Percentiles rank a stretch among this genome's conserved stretches.
These are phyloP conservation scores for Pisolithus marmoratus DNA, from an alignment of 768 basidiomycete species.

Conservation along the genomic window DNA sequence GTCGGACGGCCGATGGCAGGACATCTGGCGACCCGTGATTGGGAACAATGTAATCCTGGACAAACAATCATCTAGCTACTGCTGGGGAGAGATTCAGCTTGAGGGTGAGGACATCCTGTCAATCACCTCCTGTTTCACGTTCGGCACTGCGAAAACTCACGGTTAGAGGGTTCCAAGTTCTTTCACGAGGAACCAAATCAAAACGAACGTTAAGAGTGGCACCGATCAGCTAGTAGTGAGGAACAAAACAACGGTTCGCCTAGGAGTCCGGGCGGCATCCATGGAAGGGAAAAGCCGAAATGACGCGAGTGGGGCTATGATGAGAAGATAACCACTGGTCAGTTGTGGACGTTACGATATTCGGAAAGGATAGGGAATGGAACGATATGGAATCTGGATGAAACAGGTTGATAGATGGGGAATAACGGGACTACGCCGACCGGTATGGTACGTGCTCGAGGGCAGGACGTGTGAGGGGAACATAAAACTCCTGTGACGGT, in stretches of 20 bases:
- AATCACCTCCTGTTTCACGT: neutral
- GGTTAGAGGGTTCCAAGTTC: no score
- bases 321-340: neutral
- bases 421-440: neutral
- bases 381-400: neutral
- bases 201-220: neutral
- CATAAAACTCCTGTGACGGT: neutral
- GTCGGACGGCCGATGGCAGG: neutral
- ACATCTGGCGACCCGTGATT: neutral
- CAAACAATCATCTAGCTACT: neutral
- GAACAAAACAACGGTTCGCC: neutral
- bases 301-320: neutral
- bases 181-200: neutral
- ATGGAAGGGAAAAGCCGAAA: neutral
- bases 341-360: neutral
- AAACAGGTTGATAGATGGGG: neutral
- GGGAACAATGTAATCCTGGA: neutral
- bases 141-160: no score
- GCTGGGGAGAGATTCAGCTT: neutral
- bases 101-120: neutral
- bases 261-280: neutral
- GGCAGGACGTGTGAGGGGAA: neutral
- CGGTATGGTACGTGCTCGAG: neutral
- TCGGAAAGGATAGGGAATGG: neutral
- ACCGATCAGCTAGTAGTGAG: neutral